Evolutionary conservation across 2,329 filamentous ascomycete genomes (phyloP).

Genomic region (Exserohilum turcica): DNA sequence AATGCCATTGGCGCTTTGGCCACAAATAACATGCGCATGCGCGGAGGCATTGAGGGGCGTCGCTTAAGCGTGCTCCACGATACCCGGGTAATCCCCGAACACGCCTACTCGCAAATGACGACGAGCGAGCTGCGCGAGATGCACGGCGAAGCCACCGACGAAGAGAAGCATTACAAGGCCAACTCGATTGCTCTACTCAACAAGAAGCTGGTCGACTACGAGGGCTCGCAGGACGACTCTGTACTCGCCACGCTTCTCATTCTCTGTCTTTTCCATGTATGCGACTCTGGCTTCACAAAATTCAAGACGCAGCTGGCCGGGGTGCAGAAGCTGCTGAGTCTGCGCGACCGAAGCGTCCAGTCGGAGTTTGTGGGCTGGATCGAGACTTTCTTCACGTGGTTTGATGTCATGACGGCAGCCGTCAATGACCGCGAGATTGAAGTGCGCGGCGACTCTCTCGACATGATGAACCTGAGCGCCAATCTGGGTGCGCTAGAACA

Average conservation of each 20-base stretch:
- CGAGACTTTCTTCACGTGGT: conserved; percentile 90
- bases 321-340: conserved; percentile 83
- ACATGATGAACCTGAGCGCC: conserved; percentile 66
- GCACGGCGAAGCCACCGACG: conserved; percentile 65
- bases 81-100: conserved; percentile 41
- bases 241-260: conserved; percentile 86
- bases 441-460: conserved; percentile 66
- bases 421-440: conserved; percentile 92
- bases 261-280: conserved; percentile 90
- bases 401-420: conserved; percentile 88
- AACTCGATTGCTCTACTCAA: conserved; percentile 85
- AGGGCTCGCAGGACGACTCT: conserved; percentile 79
- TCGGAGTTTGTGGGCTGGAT: conserved; percentile 81
- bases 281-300: conserved; percentile 88
- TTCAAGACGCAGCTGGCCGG: conserved; percentile 94
- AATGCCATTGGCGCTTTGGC: conserved; percentile 90
- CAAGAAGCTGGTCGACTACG: conserved; percentile 76
- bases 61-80: conserved; percentile 41
- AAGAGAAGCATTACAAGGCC: conserved; percentile 83
- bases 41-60: conserved; percentile 64
- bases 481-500: conserved; percentile 81
- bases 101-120: conserved; percentile 46
- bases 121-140: conserved; percentile 47
- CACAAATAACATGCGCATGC: conserved; percentile 89
- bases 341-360: conserved; percentile 68